phyloP scores from a whole-genome alignment of 73 alveolate genomes.

The Diophrys sp. region DNA sequence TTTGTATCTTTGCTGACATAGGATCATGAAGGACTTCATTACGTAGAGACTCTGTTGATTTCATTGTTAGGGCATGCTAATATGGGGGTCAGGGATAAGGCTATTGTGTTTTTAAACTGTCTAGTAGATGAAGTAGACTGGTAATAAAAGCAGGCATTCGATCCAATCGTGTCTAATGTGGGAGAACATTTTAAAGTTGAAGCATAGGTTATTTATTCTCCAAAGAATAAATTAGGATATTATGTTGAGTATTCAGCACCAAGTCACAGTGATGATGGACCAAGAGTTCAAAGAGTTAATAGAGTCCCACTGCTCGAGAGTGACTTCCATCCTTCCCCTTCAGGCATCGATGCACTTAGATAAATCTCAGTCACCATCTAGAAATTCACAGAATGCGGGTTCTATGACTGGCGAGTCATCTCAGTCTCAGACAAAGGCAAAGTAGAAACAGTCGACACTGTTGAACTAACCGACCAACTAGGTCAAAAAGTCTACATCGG shows the following conservation, averaged over 20 bases:
- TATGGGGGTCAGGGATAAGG: slow-evolving; percentile 73
- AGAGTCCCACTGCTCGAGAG: not conserved
- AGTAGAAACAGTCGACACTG: slow-evolving; percentile 41
- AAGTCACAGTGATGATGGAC: too few relatives aligned
- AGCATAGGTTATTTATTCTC: not conserved
- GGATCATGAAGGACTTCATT: slow-evolving; percentile 62
- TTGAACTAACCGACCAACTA: slow-evolving; percentile 25
- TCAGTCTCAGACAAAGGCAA: slow-evolving; percentile 63
- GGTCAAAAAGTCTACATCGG: too few relatives aligned
- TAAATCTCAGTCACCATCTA: slow-evolving; percentile 73
- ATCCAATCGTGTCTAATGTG: slow-evolving; percentile 73
- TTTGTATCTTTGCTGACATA: slow-evolving; percentile 48
- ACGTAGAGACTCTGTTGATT: slow-evolving; percentile 79
- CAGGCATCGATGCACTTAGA: not conserved
- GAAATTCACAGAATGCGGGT: slow-evolving; percentile 92
- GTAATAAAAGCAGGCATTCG: slow-evolving; percentile 88
- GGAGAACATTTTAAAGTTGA: slow-evolving; percentile 69
- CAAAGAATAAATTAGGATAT: not conserved
- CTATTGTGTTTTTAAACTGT: slow-evolving; percentile 88
- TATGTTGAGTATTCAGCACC: not conserved
- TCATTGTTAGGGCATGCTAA: slow-evolving; percentile 84
- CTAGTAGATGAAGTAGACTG: slow-evolving; percentile 96
- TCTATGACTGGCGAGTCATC: slow-evolving; percentile 95
- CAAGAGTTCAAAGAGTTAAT: too few relatives aligned
- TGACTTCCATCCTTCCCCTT: not conserved